Conservation (phyloP, 148 eudicot genomes). For the Camellia sinensis region DNA sequence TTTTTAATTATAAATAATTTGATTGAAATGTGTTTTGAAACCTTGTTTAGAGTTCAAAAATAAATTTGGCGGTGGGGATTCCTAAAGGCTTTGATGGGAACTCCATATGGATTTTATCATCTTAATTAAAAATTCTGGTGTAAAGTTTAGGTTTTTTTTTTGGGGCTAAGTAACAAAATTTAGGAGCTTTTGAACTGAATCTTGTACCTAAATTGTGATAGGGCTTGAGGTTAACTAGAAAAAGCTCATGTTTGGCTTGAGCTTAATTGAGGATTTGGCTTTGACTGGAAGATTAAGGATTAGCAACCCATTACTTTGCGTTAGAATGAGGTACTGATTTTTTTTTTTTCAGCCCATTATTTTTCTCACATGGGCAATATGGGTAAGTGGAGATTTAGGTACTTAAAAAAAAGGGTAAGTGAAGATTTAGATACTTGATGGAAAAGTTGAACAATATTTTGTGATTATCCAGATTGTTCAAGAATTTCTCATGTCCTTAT, state of each 20-base stretch:
- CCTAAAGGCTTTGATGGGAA: background rate
- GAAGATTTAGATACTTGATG: slow-evolving; percentile 4
- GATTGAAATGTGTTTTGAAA: background rate
- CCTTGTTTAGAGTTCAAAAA: background rate
- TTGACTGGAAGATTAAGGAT: background rate
- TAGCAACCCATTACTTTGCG: background rate
- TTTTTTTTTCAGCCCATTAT: background rate
- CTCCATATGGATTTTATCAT: background rate
- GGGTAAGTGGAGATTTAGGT: background rate
- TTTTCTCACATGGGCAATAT: background rate
- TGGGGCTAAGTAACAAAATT: background rate
- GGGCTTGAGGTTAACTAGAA: background rate
- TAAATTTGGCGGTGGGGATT: background rate
- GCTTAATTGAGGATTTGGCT: background rate
- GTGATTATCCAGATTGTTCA: background rate
- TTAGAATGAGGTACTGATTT: too few relatives aligned
- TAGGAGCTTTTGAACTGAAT: background rate
- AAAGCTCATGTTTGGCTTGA: background rate
- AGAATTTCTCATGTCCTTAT: background rate
- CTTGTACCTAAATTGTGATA: background rate
- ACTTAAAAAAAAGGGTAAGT: background rate
- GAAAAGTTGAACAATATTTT: background rate
- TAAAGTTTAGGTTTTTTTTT: too few relatives aligned
- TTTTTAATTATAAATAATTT: background rate
- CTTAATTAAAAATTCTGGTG: background rate